These are phyloP conservation scores for Saprolegnia parasitica DNA, from an alignment of 352 stramenopile genomes.

Conservation along the genomic window DNA sequence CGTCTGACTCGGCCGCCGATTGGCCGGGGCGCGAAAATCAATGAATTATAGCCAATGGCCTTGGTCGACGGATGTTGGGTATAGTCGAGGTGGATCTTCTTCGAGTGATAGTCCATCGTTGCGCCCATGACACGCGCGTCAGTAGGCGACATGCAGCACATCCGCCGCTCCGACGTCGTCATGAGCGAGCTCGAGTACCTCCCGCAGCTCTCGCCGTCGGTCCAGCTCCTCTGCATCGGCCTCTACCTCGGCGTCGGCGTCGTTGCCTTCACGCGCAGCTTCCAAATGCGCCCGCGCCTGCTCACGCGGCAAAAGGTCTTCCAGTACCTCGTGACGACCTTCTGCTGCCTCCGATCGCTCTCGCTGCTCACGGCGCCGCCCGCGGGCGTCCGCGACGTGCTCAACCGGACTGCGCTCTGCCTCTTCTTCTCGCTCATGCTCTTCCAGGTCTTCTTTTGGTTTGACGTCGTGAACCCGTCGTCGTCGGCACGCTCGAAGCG, in stretches of 20 bases:
- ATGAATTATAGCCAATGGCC: background rate
- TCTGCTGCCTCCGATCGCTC: slow-evolving; percentile 49
- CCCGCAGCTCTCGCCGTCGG: slow-evolving; percentile 40
- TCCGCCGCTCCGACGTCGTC: background rate
- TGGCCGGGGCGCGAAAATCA: background rate
- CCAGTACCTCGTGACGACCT: slow-evolving; percentile 62
- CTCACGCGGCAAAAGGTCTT: slow-evolving; percentile 56
- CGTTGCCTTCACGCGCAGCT: slow-evolving; percentile 45
- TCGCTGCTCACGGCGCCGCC: slow-evolving; percentile 43
- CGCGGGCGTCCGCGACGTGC: slow-evolving; percentile 40
- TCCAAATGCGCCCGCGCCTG: slow-evolving; percentile 30
- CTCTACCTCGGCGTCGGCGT: slow-evolving; percentile 58
- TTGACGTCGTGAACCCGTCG: slow-evolving; percentile 83
- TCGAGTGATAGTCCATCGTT: too few species aligned
- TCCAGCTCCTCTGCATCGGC: slow-evolving; percentile 51
- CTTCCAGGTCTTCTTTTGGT: slow-evolving; percentile 82
- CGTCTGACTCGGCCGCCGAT: background rate
- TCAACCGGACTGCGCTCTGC: slow-evolving; percentile 69
- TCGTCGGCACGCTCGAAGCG: slow-evolving; percentile 60
- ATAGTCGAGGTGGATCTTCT: slow-evolving; percentile 1
- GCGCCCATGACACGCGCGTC: too few species aligned
- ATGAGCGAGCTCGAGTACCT: slow-evolving; percentile 49
- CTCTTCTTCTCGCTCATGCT: slow-evolving; percentile 84
- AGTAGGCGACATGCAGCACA: background rate
- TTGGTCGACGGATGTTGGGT: background rate